Base-by-base conservation (phyloP, 352 stramenopile genomes). In the Thraustochytrium striatum region DNA sequence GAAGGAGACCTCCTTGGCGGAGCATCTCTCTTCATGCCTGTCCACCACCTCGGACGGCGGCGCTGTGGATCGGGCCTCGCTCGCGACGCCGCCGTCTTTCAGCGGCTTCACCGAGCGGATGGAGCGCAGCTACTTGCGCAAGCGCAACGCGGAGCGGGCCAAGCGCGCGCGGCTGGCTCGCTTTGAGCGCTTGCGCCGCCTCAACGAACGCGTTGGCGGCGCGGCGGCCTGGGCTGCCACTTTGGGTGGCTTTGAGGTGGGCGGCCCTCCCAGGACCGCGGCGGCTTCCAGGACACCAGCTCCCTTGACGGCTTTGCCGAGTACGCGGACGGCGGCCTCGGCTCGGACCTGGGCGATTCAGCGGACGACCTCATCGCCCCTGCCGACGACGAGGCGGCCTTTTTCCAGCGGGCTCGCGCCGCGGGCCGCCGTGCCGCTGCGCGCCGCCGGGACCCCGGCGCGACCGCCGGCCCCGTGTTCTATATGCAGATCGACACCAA, bases 11-110 rank as follows among this genome's bases (percentile, higher is more conserved):
- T 8, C 30, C 41, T 32, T 75, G 8, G 41, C 65, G 30, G 65
- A 75, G 11, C 43, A 65, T n/a, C 21, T 75, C 32, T 75, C 65
- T 2, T 75, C 65, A 0, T 19, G 65, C 50, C 11, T 75, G 8
- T 75, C 65, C 21, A 38, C 65, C 1, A 25, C 68, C 30, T 75
- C 65, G 7, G 65, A 75, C 47, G 25, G 25, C 25, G 47, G 16
- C 47, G 47, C 16, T 38, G 5, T 75, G 11, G 65, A 75, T 19
- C 65, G 65, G 13, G 41, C 41, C 32, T 75, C 65, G 16, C 65
- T 61, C 36, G 41, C 30, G 3, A 75, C 65, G 52, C 65, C 65
- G 44, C 65, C 65, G n/a, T 30, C 65, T 8, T 75, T 30, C 30
- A 75, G 52, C 39, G 39, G 39, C 33, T 11, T 38, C 0, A 38